Base-by-base conservation (phyloP, 208 protist genomes). In the Leptomonas seymouri region DNA sequence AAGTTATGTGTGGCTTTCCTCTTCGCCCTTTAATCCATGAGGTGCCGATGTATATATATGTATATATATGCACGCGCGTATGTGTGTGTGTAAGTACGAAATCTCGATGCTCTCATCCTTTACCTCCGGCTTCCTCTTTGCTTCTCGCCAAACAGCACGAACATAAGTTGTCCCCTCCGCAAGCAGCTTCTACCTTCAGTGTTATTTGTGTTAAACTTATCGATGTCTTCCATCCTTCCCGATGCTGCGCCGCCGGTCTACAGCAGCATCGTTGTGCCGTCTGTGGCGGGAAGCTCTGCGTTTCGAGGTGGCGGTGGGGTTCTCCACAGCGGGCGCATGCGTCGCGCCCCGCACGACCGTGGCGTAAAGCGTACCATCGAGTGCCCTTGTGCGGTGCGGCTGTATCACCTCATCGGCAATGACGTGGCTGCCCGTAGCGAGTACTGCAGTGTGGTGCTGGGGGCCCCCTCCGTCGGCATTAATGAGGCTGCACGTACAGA, bases 311-410 rank as follows among this genome's bases (percentile, higher is more conserved):
- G 31, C 34, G 39, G 49, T n/a, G 39, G 45, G 2, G 44, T 48
- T 4, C 44, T 5, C 44, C 44, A 48, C 16, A 30, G 8, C 53
- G 34, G 18, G 11, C 21, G 55, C 8, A 0, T 0, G 41, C 50
- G 28, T 2, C 67, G 71, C 31, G 57, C 71, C 16, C 71, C 64
- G 21, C 27, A 51, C 5, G 45, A 77, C 44, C 76, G 63, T 25
- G 70, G 60, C 27, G 51, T 81, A 20, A 70, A 61, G 53, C 76
- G 84, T 1, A 70, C 80, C 6, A 57, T 53, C 1, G 78, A 84
- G 65, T 89, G 84, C 46, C 80, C 84, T 3, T 84, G 75, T 27
- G 80, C 84, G 34, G 74, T 81, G 28, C 80, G 84, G 11, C 55
- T 89, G 3, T 89, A 80, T 50, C 60, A 70, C 39, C 58, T 86